phyloP scores from a whole-genome alignment of 345 rosid genomes.

The Aquilaria sinensis region DNA sequence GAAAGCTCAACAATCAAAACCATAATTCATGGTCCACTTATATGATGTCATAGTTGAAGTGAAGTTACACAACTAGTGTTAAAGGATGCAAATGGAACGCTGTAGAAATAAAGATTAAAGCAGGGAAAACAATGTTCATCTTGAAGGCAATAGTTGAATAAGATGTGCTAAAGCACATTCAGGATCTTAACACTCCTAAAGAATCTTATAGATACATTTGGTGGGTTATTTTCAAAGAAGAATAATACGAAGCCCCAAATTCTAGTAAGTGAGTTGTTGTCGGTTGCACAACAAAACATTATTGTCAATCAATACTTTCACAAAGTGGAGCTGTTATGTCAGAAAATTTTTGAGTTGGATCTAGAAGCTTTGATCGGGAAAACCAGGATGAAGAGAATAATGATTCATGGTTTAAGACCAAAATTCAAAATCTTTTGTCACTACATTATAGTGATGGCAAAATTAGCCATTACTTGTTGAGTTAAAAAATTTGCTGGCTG shows the following conservation, averaged over 20 bases:
- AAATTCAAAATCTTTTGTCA: background rate
- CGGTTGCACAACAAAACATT: background rate
- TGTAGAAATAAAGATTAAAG: background rate
- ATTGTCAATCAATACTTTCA: background rate
- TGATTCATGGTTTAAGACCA: conserved; percentile 4
- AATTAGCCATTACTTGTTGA: conserved; percentile 7
- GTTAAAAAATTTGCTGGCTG: background rate
- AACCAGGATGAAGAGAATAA: background rate
- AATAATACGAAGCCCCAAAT: conserved; percentile 6
- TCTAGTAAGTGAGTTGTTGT: conserved; percentile 1
- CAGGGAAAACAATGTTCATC: conserved; percentile 6
- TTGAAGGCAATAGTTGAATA: conserved; percentile 7
- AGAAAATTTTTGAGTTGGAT: background rate
- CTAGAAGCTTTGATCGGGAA: background rate
- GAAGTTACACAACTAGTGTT: background rate
- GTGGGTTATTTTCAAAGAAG: conserved; percentile 5
- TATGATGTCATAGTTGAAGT: background rate
- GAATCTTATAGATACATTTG: conserved; percentile 2
- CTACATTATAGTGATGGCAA: background rate
- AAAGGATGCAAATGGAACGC: background rate
- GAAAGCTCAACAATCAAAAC: background rate
- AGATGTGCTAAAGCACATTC: conserved; percentile 9
- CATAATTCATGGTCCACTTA: background rate
- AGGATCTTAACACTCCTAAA: conserved; percentile 1
- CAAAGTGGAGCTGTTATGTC: background rate